Percentiles rank a stretch among this genome's conserved stretches.
Conservation (phyloP, 208 protist species). For the Wallacemonas sp. region DNA sequence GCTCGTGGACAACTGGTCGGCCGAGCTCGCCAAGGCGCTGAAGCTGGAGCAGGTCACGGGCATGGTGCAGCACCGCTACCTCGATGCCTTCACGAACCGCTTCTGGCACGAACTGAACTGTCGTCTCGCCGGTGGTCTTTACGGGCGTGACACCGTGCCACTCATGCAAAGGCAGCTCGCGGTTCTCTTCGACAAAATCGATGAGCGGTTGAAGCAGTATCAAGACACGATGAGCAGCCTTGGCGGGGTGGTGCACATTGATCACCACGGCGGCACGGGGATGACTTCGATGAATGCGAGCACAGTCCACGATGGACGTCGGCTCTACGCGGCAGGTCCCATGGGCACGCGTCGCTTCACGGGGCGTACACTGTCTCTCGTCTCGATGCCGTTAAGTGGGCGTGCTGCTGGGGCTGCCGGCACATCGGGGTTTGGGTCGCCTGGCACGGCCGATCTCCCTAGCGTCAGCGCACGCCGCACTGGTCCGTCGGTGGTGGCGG, state of each 20-base stretch:
- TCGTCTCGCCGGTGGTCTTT: slow-evolving; percentile 31
- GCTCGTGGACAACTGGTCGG: slow-evolving; percentile 48
- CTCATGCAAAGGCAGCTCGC: slow-evolving; percentile 9
- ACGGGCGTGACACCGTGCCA: slow-evolving; percentile 18
- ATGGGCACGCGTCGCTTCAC: no score
- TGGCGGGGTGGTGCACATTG: slow-evolving; percentile 1
- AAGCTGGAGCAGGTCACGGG: background rate
- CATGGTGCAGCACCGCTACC: slow-evolving; percentile 17
- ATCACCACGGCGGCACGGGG: no score
- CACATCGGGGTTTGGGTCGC: no score
- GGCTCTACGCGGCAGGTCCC: no score
- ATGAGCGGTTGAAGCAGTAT: slow-evolving; percentile 36
- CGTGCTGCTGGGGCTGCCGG: no score
- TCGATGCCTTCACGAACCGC: slow-evolving; percentile 51
- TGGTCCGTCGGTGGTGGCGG: no score
- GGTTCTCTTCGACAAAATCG: slow-evolving; percentile 39
- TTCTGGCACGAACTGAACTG: slow-evolving; percentile 66
- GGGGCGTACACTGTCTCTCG: no score
- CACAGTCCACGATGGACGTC: no score
- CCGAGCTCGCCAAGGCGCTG: slow-evolving; percentile 20
- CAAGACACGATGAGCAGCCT: slow-evolving; percentile 17
- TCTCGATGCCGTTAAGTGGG: no score
- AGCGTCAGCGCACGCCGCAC: no score
- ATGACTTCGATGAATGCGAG: no score
- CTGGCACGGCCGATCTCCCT: no score